Evolutionary conservation across 352 stramenopile species (phyloP).

Genomic region (Heterotrichella gracilis): DNA sequence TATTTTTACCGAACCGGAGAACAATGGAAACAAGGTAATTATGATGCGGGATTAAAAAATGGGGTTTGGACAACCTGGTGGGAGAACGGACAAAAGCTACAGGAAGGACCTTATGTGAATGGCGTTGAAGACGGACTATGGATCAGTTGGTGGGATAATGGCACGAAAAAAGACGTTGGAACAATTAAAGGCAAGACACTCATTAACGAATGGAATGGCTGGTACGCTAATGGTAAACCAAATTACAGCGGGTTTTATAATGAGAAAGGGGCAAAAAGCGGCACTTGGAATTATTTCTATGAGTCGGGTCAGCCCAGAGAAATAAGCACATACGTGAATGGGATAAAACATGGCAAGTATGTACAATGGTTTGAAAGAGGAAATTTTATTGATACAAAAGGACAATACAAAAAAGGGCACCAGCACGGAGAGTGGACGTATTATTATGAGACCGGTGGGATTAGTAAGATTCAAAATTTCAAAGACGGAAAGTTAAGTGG

Average conservation of each 20-base stretch:
- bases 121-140: not conserved
- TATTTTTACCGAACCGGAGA: not conserved
- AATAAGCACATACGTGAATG: not conserved
- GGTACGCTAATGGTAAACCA: not conserved
- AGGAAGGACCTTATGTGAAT: slow-evolving; percentile 1
- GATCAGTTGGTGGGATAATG: not conserved
- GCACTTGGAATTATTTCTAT: not conserved
- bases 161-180: not conserved
- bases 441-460: not conserved
- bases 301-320: not conserved
- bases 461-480: not conserved
- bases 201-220: not conserved
- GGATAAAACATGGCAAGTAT: not conserved
- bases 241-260: not conserved
- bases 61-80: not conserved
- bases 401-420: not conserved
- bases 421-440: not conserved
- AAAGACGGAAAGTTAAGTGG: not conserved
- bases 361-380: not conserved
- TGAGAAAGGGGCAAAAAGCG: not conserved
- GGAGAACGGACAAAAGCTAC: not conserved
- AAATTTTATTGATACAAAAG: not conserved
- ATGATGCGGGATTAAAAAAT: not conserved
- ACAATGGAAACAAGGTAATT: not conserved
- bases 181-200: not conserved